Conservation (phyloP, 176 grass and related monocot genomes). For the Carex littledalei region DNA sequence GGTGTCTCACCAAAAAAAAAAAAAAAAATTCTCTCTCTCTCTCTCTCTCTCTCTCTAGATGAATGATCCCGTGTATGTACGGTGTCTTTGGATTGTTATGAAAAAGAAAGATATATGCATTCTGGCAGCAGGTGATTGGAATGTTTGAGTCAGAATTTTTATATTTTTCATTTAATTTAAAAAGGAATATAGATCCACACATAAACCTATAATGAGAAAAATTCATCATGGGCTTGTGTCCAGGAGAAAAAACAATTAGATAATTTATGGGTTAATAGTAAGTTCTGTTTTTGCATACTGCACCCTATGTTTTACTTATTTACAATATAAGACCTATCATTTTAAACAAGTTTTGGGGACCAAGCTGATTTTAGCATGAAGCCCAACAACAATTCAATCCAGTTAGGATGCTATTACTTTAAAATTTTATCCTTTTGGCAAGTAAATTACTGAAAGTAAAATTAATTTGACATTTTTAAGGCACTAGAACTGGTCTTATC, state of each 20-base stretch:
- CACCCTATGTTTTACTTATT: background rate
- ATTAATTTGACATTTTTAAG: background rate
- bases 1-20: constrained; percentile 10
- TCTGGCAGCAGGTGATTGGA: constrained; percentile 29
- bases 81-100: constrained; percentile 14
- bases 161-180: background rate
- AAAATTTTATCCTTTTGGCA: background rate
- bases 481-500: background rate
- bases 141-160: constrained; percentile 23
- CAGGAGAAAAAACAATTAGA: background rate
- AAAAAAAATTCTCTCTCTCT: background rate
- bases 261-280: background rate
- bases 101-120: background rate
- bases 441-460: background rate
- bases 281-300: background rate
- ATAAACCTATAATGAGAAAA: background rate
- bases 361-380: no score
- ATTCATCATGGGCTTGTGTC: constrained; percentile 8
- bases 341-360: background rate
- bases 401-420: no score
- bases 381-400: no score
- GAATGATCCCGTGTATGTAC: constrained; percentile 20
- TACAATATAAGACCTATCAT: background rate
- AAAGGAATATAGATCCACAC: background rate
- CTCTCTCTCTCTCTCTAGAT: background rate